Evolutionary conservation across 805 yeast genomes (phyloP).

Genomic region (Pichia nanzhaoensis): DNA sequence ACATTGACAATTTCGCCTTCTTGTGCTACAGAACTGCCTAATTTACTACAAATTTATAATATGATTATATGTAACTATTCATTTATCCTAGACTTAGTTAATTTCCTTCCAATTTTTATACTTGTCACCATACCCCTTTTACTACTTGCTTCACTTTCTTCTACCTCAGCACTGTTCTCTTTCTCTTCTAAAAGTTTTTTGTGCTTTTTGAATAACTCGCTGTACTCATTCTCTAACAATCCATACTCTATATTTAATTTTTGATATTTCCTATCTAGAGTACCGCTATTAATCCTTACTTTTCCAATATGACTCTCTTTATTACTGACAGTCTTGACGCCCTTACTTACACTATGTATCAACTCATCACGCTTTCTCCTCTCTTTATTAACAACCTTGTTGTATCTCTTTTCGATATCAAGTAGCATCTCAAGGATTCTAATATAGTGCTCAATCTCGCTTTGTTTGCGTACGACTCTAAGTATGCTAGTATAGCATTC

Average conservation of each 20-base stretch:
- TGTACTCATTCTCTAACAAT: not conserved
- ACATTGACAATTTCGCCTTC: conserved; percentile 62
- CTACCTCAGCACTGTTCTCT: not conserved
- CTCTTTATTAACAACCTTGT: not conserved
- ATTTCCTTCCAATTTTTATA: not conserved
- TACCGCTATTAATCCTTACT: not conserved
- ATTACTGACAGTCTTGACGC: no score
- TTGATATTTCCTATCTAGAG: not conserved
- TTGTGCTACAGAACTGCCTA: conserved; percentile 63
- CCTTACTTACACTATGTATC: no score
- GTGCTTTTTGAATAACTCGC: not conserved
- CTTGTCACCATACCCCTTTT: not conserved
- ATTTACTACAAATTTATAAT: not conserved
- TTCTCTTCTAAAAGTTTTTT: not conserved
- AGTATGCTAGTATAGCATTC: not conserved
- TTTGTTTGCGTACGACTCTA: not conserved
- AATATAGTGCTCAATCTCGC: not conserved
- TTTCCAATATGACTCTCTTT: no score
- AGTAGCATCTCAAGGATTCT: not conserved
- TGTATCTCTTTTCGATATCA: not conserved
- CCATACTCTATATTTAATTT: not conserved
- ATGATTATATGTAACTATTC: no score
- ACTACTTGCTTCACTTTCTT: not conserved
- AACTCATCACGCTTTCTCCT: not conserved
- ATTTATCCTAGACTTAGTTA: not conserved